Evolutionary conservation across 306 rosid genomes (phyloP).

Genomic region (Begonia peltatifolia): DNA sequence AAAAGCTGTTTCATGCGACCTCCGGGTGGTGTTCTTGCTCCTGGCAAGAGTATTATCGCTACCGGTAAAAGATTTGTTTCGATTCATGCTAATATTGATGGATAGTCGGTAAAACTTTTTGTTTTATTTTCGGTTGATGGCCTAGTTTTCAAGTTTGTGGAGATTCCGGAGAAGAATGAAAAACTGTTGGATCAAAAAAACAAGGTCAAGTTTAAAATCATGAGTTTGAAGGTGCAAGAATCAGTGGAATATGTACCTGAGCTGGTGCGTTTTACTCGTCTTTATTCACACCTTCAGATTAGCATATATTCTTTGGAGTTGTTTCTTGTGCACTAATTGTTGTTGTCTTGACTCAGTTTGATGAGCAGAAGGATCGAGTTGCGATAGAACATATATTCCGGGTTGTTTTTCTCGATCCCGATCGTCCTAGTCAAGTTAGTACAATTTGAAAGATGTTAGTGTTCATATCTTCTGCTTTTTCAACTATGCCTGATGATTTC

Average conservation of each 20-base stretch:
- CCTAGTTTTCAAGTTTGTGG: conserved; percentile 92
- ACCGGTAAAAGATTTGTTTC: conserved; percentile 38
- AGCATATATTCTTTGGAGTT: neutral
- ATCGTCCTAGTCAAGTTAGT: conserved; percentile 67
- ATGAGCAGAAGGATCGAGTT: conserved; percentile 89
- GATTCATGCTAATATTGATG: no score
- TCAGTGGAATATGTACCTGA: conserved; percentile 81
- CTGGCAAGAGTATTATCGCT: conserved; percentile 92
- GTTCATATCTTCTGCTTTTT: neutral
- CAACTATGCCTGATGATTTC: conserved; percentile 1
- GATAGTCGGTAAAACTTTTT: neutral
- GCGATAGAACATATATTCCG: conserved; percentile 79
- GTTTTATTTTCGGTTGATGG: conserved; percentile 9
- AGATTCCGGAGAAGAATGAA: conserved; percentile 85
- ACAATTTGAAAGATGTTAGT: neutral
- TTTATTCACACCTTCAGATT: neutral
- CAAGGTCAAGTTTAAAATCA: conserved; percentile 89
- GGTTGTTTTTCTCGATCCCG: conserved; percentile 81
- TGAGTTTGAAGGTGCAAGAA: conserved; percentile 98
- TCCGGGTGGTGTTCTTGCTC: conserved; percentile 91
- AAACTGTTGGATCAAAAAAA: conserved; percentile 62
- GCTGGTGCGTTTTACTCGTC: conserved; percentile 51
- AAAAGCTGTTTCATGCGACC: conserved; percentile 99
- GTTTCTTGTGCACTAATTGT: neutral
- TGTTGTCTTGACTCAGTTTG: conserved; percentile 40